Evolutionary conservation across 202 grass and related monocot genomes (phyloP).

Genomic region (Brachypodium distachyon): DNA sequence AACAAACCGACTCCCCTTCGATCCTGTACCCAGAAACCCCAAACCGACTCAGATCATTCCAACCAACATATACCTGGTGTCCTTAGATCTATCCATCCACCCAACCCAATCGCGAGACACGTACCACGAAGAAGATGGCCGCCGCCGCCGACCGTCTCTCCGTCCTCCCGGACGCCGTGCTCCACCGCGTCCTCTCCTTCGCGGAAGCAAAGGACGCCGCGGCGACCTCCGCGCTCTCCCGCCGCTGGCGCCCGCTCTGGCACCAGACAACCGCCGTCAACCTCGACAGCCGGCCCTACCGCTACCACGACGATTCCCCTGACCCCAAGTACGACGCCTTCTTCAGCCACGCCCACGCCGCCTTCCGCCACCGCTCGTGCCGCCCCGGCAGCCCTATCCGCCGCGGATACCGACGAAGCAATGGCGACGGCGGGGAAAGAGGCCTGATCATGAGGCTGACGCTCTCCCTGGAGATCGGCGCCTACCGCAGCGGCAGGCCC

Average conservation of each 20-base stretch:
- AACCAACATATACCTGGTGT: too few relatives aligned
- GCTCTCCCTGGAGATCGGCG: background rate
- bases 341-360: background rate
- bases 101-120: too few relatives aligned
- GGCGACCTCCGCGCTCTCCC: background rate
- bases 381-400: background rate
- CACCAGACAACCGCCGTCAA: background rate
- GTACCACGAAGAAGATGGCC: too few relatives aligned
- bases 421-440: background rate
- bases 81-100: too few relatives aligned
- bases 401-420: too few relatives aligned
- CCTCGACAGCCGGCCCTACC: background rate
- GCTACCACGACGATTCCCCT: background rate
- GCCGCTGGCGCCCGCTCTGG: background rate
- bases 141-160: background rate
- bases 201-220: background rate
- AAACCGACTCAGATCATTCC: too few relatives aligned
- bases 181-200: background rate
- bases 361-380: too few relatives aligned
- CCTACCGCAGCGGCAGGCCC: background rate
- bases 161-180: background rate
- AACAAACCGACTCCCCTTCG: too few relatives aligned
- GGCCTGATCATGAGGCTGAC: background rate
- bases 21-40: too few relatives aligned
- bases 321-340: background rate